phyloP scores from a whole-genome alignment of 352 stramenopile genomes.

The Phytophthora gonapodyides region DNA sequence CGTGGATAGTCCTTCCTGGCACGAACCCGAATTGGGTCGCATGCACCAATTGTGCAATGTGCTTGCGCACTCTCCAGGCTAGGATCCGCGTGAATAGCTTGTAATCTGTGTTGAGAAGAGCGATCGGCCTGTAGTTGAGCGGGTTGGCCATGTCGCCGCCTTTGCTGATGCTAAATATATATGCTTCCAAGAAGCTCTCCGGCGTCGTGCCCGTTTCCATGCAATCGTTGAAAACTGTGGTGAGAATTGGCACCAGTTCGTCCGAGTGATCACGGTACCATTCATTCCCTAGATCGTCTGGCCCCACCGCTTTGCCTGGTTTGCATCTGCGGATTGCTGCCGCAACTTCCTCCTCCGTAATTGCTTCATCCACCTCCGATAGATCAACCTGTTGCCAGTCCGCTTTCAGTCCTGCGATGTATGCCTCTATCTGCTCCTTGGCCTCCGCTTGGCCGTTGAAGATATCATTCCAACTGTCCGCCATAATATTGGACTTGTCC shows the following conservation, averaged over 20 bases:
- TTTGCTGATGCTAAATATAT: slow-evolving; percentile 3
- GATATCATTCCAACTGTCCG: not conserved
- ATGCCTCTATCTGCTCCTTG: not conserved
- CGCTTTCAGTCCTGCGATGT: not conserved
- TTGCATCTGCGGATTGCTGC: not conserved
- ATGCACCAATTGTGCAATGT: not conserved
- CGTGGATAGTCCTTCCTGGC: slow-evolving; percentile 8
- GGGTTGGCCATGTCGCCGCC: not conserved
- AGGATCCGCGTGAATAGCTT: slow-evolving; percentile 13
- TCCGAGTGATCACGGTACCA: not conserved
- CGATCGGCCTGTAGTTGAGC: slow-evolving; percentile 10
- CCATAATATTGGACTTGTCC: slow-evolving; percentile 9
- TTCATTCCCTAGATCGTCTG: not conserved
- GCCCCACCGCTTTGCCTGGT: not conserved
- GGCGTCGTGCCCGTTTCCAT: not conserved
- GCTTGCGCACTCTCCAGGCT: not conserved
- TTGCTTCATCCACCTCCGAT: not conserved
- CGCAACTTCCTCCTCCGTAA: slow-evolving; percentile 5
- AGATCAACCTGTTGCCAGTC: not conserved
- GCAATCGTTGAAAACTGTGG: not conserved
- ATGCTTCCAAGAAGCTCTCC: not conserved
- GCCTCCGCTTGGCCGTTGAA: slow-evolving; percentile 1
- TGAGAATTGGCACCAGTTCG: not conserved
- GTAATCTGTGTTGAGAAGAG: slow-evolving; percentile 15
- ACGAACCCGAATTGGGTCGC: slow-evolving; percentile 1